These are phyloP conservation scores for Schizothecium vesticola DNA, from an alignment of 495 filamentous ascomycete species.

Conservation along the genomic window DNA sequence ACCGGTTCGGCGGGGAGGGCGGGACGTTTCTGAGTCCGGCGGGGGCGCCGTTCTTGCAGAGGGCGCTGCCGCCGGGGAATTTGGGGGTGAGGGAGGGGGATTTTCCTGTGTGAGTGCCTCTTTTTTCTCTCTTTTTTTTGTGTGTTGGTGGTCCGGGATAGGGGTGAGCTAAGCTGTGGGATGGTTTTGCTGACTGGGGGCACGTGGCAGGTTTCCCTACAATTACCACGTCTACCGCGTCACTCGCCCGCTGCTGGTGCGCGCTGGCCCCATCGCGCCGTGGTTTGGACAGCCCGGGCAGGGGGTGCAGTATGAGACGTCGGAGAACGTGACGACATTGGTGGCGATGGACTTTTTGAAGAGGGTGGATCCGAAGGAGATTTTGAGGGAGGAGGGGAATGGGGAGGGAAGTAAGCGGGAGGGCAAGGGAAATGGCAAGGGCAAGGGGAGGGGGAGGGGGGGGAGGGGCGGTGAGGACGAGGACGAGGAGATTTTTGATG, in stretches of 20 bases:
- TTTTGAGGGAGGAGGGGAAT: conserved; percentile 8
- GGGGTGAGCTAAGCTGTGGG: no score
- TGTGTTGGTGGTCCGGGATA: no score
- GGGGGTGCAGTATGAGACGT: conserved; percentile 43
- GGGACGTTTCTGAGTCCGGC: conserved; percentile 42
- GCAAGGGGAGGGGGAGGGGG: background rate
- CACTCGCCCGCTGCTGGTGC: conserved; percentile 35
- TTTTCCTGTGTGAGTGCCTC: conserved; percentile 18
- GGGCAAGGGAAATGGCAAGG: background rate
- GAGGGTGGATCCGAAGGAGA: conserved; percentile 12
- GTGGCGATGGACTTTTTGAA: conserved; percentile 14
- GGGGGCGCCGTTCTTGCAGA: conserved; percentile 48
- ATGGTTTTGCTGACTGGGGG: background rate
- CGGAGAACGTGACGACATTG: conserved; percentile 13
- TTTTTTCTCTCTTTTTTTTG: no score
- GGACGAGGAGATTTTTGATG: background rate
- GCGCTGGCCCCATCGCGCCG: conserved; percentile 47
- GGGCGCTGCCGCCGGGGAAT: conserved; percentile 49
- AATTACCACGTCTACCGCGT: conserved; percentile 55
- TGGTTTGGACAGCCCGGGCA: conserved; percentile 57
- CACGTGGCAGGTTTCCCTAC: conserved; percentile 43
- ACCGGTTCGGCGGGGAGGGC: conserved; percentile 50
- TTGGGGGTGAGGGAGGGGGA: conserved; percentile 34
- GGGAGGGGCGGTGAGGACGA: background rate
- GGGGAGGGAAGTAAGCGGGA: background rate